Evolutionary conservation across 1,139 yeast genomes (phyloP).

Genomic region (Blastobotrys aristatus): DNA sequence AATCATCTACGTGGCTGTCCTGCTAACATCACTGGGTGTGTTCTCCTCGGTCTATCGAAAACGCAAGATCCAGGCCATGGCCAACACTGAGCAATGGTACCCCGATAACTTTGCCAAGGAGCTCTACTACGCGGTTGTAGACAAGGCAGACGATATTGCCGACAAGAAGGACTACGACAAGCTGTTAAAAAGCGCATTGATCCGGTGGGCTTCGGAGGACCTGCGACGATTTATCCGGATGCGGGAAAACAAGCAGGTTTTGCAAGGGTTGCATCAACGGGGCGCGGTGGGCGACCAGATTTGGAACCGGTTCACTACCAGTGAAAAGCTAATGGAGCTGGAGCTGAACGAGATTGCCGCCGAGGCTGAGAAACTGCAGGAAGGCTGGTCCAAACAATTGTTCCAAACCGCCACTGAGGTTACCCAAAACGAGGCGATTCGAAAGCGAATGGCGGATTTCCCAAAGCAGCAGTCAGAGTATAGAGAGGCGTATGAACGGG

Average conservation of each 20-base stretch:
- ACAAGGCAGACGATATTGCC: constrained; percentile 37
- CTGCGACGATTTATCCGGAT: constrained; percentile 62
- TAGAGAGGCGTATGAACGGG: constrained; percentile 24
- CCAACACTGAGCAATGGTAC: constrained; percentile 59
- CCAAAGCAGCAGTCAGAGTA: constrained; percentile 34
- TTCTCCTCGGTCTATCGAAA: constrained; percentile 70
- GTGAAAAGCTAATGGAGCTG: constrained; percentile 69
- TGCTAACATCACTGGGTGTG: constrained; percentile 64
- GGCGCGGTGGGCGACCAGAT: constrained; percentile 91
- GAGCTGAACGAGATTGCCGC: constrained; percentile 74
- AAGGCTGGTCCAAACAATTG: constrained; percentile 75
- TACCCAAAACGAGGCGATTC: constrained; percentile 84
- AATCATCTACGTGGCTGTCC: constrained; percentile 65
- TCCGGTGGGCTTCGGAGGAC: constrained; percentile 70
- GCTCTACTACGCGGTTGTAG: constrained; percentile 56
- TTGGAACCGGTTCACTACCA: constrained; percentile 72
- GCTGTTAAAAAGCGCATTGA: constrained; percentile 77
- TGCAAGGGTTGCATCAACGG: constrained; percentile 69
- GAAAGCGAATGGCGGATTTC: constrained; percentile 70
- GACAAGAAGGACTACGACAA: constrained; percentile 69
- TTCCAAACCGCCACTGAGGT: constrained; percentile 83
- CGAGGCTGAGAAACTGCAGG: constrained; percentile 69
- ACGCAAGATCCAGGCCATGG: constrained; percentile 45
- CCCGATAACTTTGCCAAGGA: constrained; percentile 65
- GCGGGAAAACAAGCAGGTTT: constrained; percentile 65